phyloP scores from a whole-genome alignment of 2,329 filamentous ascomycete species.

The Cercospora janseana region DNA sequence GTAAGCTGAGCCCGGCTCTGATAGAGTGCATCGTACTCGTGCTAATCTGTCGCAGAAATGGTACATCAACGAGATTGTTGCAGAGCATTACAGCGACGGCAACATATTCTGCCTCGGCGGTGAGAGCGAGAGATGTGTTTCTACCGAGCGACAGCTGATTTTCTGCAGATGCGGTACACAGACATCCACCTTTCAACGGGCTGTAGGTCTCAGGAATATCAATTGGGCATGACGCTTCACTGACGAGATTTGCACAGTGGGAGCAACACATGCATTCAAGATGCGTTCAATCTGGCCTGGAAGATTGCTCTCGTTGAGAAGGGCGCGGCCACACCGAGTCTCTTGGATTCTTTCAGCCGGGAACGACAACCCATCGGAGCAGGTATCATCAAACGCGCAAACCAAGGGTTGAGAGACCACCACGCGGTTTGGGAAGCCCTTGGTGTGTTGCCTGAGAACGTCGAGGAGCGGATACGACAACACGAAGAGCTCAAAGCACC shows the following conservation, averaged over 20 bases:
- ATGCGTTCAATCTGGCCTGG: conserved; percentile 19
- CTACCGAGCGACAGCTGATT: conserved; percentile 57
- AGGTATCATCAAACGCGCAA: conserved; percentile 55
- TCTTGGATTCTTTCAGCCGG: conserved; percentile 34
- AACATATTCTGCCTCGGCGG: conserved; percentile 56
- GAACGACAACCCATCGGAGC: conserved; percentile 43
- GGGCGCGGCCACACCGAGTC: conserved; percentile 21
- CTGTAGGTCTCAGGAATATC: conserved; percentile 53
- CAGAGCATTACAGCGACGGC: conserved; percentile 53
- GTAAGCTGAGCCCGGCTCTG: background rate
- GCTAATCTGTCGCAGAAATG: conserved; percentile 44
- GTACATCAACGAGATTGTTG: conserved; percentile 62
- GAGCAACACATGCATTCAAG: conserved; percentile 34
- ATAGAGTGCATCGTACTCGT: background rate
- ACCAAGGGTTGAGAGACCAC: conserved; percentile 57
- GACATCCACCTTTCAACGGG: conserved; percentile 57
- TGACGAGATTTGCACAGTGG: conserved; percentile 37
- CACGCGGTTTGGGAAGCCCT: conserved; percentile 35
- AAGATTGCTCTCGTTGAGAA: conserved; percentile 30
- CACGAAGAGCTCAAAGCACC: conserved; percentile 33
- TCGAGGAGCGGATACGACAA: conserved; percentile 33
- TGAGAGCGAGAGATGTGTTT: conserved; percentile 49
- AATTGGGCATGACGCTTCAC: background rate
- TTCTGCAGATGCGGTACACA: conserved; percentile 57
- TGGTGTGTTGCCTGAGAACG: conserved; percentile 28